Evolutionary conservation across 2,329 filamentous ascomycete genomes (phyloP).

Genomic region (Colletotrichum salicis): DNA sequence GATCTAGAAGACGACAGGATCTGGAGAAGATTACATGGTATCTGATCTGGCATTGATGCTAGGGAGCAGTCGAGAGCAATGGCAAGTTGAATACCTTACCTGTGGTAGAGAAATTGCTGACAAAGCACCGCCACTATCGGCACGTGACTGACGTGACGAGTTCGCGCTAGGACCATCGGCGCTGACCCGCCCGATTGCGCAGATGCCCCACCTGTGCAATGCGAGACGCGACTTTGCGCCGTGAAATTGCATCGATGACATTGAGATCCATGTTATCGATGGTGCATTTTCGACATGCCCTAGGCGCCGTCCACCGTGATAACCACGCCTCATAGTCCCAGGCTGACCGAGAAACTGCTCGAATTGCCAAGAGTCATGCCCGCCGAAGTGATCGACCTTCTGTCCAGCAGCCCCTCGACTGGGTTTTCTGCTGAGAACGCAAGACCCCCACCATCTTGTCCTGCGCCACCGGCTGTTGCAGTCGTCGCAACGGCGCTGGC

Average conservation of each 20-base stretch:
- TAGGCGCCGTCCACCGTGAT: not conserved
- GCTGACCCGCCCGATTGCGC: not conserved
- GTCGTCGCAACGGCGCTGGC: not conserved
- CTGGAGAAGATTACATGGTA: too few species aligned
- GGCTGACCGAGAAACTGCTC: too few species aligned
- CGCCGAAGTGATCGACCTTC: slow-evolving; percentile 47
- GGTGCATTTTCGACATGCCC: not conserved
- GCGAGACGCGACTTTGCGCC: slow-evolving; percentile 11
- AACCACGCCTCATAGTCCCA: not conserved
- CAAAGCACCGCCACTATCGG: not conserved
- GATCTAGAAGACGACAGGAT: too few species aligned
- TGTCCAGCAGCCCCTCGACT: slow-evolving; percentile 47
- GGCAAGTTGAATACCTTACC: too few species aligned
- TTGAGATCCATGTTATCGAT: not conserved
- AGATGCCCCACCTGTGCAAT: slow-evolving; percentile 4
- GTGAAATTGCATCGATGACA: not conserved
- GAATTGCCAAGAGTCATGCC: slow-evolving; percentile 40
- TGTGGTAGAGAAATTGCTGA: not conserved
- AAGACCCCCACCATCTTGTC: slow-evolving; percentile 13
- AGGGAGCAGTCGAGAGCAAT: too few species aligned
- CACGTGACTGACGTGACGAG: slow-evolving; percentile 22
- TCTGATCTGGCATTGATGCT: not conserved
- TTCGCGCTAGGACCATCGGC: slow-evolving; percentile 18
- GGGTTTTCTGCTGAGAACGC: not conserved
- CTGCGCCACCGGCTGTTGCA: not conserved